A percentile compares a stretch with the other conserved stretches of the same genome.
Conservation (phyloP, 2,329 filamentous ascomycete species). For the Pseudocercospora pini-densiflorae region DNA sequence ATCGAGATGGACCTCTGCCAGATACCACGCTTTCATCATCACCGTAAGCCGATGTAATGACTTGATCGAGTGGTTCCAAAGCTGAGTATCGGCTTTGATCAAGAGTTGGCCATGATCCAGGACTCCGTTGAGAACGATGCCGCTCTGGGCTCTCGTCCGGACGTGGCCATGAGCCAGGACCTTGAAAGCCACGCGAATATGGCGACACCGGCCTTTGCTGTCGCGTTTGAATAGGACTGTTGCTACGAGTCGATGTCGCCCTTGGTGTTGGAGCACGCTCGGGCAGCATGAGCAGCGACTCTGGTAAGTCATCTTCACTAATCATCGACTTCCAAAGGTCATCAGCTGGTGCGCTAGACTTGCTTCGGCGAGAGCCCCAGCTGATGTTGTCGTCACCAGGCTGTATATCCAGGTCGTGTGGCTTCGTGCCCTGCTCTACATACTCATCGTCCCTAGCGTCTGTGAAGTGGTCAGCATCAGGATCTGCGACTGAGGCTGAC, state of each 20-base stretch:
- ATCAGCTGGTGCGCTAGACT: constrained; percentile 29
- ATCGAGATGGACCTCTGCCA: neutral
- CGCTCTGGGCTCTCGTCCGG: constrained; percentile 29
- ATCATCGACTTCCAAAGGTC: constrained; percentile 41
- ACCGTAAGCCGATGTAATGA: constrained; percentile 13
- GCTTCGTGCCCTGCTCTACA: neutral
- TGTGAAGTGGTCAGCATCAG: constrained; percentile 47
- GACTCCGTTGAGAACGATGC: constrained; percentile 23
- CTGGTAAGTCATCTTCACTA: constrained; percentile 38
- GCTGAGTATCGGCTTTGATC: constrained; percentile 28
- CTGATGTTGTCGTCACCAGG: constrained; percentile 44
- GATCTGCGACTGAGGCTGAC: constrained; percentile 3
- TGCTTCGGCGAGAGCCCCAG: constrained; percentile 40
- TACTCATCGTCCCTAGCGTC: constrained; percentile 47
- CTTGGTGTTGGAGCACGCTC: constrained; percentile 22
- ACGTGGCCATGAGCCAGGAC: constrained; percentile 38
- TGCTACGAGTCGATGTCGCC: constrained; percentile 24
- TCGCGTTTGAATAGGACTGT: constrained; percentile 25
- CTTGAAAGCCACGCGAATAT: constrained; percentile 29
- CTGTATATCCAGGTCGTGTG: constrained; percentile 37
- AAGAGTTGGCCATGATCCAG: constrained; percentile 34
- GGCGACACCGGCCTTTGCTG: constrained; percentile 32
- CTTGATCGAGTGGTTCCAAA: constrained; percentile 30
- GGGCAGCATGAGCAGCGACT: constrained; percentile 31
- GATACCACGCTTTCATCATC: neutral